Base-by-base conservation (phyloP, 1,139 yeast species). In the Chernovozyma sophiae-reginae region DNA sequence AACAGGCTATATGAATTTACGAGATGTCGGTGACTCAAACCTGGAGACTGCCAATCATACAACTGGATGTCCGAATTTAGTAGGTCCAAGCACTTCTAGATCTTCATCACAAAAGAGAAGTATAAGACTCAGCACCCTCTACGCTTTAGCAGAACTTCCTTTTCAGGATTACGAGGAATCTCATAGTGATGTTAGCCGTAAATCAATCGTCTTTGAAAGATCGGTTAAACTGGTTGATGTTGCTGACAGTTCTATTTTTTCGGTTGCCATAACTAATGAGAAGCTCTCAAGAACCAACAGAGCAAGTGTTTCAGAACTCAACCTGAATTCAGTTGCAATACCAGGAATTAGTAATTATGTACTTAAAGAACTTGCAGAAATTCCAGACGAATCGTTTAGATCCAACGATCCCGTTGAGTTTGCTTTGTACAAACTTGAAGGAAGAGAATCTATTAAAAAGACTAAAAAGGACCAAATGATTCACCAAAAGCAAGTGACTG, bases 401-500 rank as follows among this genome's bases (percentile, higher is more conserved):
- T 81, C 76, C 22, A 58, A 56, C 32, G 62, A 65, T 43, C 96
- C 96, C 0, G 68, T 89, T n/a, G 75, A 72, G 39, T 77, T 79
- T 37, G 92, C 97, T 0, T 65, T 89, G 43, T 68, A 71, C 54
- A 86, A 85, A 55, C 64, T 89, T 23, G 95, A 86, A 57, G 97
- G 96, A 1, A 77, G 71, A 29, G 72, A 62, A 33, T 6, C 29
- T 7, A 7, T 26, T 11, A 6, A 16, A 6, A 13, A 12, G 29
- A 7, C 12, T 6, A 26, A 11, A 26, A 6, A 7, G 29, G 11
- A 13, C 12, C 12, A 6, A 26, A 34, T 25, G 26, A 13, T 5
- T 8, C 23, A 13, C 13, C 4, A 12, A 30, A n/a, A n/a, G 6
- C 32, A 18, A 18, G 39, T 27, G 28, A 32, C 39, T 22, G 37